Base-by-base conservation (phyloP, 2,329 filamentous ascomycete species). In the Fusarium brevicatenulatum region DNA sequence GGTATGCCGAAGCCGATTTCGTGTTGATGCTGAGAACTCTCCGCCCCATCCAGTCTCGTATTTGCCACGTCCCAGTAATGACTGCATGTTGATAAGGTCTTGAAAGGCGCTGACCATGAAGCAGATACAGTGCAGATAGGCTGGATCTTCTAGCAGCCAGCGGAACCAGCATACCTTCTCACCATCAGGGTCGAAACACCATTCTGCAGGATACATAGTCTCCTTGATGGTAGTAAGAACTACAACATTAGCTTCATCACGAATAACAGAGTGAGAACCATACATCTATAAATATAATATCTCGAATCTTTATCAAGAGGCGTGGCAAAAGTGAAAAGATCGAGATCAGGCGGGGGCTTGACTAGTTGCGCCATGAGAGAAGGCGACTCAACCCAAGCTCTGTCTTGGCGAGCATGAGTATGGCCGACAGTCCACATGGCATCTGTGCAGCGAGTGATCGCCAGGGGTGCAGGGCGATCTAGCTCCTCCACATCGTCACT, bases 201-300 rank as follows among this genome's bases (percentile, higher is more conserved):
- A 75, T 49, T 81, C 79, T 34, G 73, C 66, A 1, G 79, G 79
- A 21, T 79, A 81, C 52, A 80, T 69, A 8, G 68, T 68, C 10
- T 80, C 70, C 47, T 77, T 76, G 60, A 79, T 68, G 28, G 74
- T 75, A 15, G 70, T 74, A 9, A 80, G 43, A 66, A 79, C 78
- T 80, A 11, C 12, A 18, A 9, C 11, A 54, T 60, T 32, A 52
- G 18, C 21, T 21, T 1, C 42, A 11, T 5, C 23, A 30, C 19
- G 18, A 7, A 28, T 11, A 8, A 19, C 1, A 7, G n/a, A 4
- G 3, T 2, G 16, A 4, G 7, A 40, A n/a, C 1, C 61, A 25
- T 68, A 73, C 76, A 77, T 55, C 61, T 64, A 30, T 66, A 74
- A 16, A 77, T 72, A 1, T 77, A 61, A 3, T 65, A 53, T 13